Evolutionary conservation across 2,329 filamentous ascomycete genomes (phyloP), one percentile per base, ranked within the genome.

Genomic region (Aspergillus sp.): DNA sequence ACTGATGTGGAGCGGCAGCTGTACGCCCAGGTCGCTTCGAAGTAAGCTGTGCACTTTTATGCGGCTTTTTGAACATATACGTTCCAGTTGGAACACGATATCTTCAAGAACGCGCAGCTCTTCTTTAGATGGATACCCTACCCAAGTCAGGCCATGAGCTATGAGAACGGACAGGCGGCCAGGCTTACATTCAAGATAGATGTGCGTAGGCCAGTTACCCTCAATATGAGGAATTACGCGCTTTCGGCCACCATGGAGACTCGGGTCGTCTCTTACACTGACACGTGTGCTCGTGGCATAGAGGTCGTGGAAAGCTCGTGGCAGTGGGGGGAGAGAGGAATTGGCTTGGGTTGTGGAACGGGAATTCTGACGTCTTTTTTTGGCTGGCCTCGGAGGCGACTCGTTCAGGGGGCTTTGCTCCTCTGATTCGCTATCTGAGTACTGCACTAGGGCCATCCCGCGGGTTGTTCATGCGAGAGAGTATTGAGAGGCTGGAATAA

Each of bases 161-260:
- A 43, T 16, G 44, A 14, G 29, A 50, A n/a, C n/a, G n/a, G 16
- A 21, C 2, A 17, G 14, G 34, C 7, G 40, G 3, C 1, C 11
- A 10, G n/a, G 77, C 85, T 74, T 79, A 95, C 94, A 99, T 76
- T 97, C 93, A 52, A 96, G 78, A 70, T 96, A 97, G 43, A 97
- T 69, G 72, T 97, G 93, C 31, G 87, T 91, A 1, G 93, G 91
- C 94, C 94, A 99, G 70, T 91, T 90, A 55, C 94, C 94, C 54
- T 86, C 83, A 21, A 93, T 78, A 72, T 99, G 94, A 20, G 93
- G 92, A 45, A 85, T 88, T 52, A 87, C 82, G 40, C 94, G 84
- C 67, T 87, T 90, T 43, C 93, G 86, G 49, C 94, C 94, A 29
- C 88, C 88, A 70, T 99, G 94, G 53, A 97, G 78, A 54, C 81